Conservation (phyloP, 768 basidiomycete genomes). For the Scleroderma bovista region DNA sequence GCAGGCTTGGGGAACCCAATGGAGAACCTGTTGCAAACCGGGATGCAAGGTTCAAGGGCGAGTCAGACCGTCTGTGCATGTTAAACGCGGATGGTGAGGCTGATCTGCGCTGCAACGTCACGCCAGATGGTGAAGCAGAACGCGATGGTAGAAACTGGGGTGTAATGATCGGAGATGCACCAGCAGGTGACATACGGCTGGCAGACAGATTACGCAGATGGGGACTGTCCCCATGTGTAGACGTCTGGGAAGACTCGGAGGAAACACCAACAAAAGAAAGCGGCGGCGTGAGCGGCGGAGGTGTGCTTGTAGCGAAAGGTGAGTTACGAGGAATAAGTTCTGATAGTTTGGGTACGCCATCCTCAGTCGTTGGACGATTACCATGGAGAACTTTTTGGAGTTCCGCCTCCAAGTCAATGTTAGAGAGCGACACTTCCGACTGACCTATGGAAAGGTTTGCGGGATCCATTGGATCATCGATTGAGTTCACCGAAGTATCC, state of each 20-base stretch:
- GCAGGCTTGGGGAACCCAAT: conserved; percentile 16
- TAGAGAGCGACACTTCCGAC: conserved; percentile 32
- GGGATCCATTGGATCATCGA: conserved; percentile 25
- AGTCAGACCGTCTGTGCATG: conserved; percentile 18
- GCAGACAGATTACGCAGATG: conserved; percentile 1
- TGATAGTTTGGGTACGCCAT: conserved; percentile 17
- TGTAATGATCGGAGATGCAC: background rate
- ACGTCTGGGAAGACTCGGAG: conserved; percentile 13
- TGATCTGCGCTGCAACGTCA: conserved; percentile 9
- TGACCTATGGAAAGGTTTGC: conserved; percentile 31
- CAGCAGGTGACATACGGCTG: conserved; percentile 3
- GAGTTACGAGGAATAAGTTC: conserved; percentile 17
- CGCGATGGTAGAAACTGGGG: background rate
- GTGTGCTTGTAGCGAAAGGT: conserved; percentile 24
- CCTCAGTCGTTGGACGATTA: conserved; percentile 6
- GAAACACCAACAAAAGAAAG: conserved; percentile 12
- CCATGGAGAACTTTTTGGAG: conserved; percentile 18
- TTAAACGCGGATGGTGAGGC: conserved; percentile 16
- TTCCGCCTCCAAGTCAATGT: conserved; percentile 28
- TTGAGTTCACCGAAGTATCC: conserved; percentile 24
- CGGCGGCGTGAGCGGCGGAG: conserved; percentile 17
- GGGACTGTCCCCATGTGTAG: conserved; percentile 3
- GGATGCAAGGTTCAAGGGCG: conserved; percentile 13
- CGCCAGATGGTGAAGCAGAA: conserved; percentile 10
- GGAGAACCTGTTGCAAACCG: conserved; percentile 14